Conservation (phyloP, 139 green algal species). For the Astrephomene gubernaculifera region DNA sequence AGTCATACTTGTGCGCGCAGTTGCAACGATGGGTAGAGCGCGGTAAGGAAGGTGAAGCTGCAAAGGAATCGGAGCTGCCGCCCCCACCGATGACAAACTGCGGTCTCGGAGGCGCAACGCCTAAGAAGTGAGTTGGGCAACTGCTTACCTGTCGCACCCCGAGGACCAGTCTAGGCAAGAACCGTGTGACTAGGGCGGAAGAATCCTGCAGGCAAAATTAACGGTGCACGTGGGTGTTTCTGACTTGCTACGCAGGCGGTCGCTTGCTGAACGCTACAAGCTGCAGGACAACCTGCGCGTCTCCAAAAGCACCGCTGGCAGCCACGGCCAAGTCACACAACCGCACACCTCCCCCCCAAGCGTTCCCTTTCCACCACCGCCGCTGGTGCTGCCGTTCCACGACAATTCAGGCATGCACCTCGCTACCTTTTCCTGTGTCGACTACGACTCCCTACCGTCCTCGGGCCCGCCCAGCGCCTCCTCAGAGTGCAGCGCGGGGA, state of each 20-base stretch:
- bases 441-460: not conserved
- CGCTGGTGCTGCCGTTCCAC: not conserved
- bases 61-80: not conserved
- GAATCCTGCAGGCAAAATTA: no score
- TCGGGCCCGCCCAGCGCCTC: conserved; percentile 8
- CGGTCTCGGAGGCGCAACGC: not conserved
- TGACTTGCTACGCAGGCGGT: not conserved
- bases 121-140: not conserved
- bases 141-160: no score
- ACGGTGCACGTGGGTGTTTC: not conserved
- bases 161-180: no score
- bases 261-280: not conserved
- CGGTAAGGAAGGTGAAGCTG: not conserved
- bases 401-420: not conserved
- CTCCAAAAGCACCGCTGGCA: not conserved
- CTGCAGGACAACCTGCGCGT: conserved; percentile 12
- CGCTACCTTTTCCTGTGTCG: no score
- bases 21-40: conserved; percentile 8
- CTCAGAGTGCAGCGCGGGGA: conserved; percentile 4
- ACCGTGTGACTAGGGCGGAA: no score
- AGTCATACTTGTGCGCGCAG: not conserved
- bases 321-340: not conserved
- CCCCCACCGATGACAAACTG: not conserved
- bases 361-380: not conserved
- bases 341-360: not conserved